A percentile compares a stretch with the other conserved stretches of the same genome.
Conservation (phyloP, 352 stramenopile genomes). For the Globisporangium nodosum region DNA sequence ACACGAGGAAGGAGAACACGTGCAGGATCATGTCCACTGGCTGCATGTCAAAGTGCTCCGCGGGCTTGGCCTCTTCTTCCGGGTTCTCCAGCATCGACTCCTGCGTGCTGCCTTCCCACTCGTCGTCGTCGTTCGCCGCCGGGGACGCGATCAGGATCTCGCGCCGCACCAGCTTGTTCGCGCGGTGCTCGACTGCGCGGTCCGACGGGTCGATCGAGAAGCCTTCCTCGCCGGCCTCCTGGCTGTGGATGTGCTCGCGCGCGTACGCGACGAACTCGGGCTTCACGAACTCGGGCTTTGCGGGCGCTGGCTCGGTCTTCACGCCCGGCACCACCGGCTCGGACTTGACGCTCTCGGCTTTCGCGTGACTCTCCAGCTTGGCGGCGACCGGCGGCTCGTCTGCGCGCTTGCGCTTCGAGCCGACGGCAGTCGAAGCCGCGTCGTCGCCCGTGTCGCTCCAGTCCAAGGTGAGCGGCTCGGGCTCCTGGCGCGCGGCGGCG, state of each 20-base stretch:
- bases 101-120: slow-evolving; percentile 42
- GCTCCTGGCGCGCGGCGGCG: slow-evolving; percentile 21
- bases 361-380: not conserved
- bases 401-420: slow-evolving; percentile 14
- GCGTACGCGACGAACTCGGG: slow-evolving; percentile 65
- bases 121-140: slow-evolving; percentile 70
- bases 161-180: slow-evolving; percentile 77
- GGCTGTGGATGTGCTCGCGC: slow-evolving; percentile 71
- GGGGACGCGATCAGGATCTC: slow-evolving; percentile 84
- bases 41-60: slow-evolving; percentile 81
- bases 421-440: slow-evolving; percentile 1
- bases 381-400: slow-evolving; percentile 1
- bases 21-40: slow-evolving; percentile 85
- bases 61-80: slow-evolving; percentile 25
- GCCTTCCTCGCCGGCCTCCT: slow-evolving; percentile 73
- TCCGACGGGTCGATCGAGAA: slow-evolving; percentile 85
- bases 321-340: slow-evolving; percentile 20
- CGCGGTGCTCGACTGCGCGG: slow-evolving; percentile 73
- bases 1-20: slow-evolving; percentile 83
- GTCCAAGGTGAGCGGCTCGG: slow-evolving; percentile 39
- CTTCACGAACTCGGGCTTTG: slow-evolving; percentile 2
- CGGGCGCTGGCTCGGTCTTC: slow-evolving; percentile 11
- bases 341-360: not conserved
- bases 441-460: slow-evolving; percentile 6
- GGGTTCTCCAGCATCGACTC: slow-evolving; percentile 33